phyloP scores from a whole-genome alignment of 495 filamentous ascomycete species.

The Neurospora pannonica region DNA sequence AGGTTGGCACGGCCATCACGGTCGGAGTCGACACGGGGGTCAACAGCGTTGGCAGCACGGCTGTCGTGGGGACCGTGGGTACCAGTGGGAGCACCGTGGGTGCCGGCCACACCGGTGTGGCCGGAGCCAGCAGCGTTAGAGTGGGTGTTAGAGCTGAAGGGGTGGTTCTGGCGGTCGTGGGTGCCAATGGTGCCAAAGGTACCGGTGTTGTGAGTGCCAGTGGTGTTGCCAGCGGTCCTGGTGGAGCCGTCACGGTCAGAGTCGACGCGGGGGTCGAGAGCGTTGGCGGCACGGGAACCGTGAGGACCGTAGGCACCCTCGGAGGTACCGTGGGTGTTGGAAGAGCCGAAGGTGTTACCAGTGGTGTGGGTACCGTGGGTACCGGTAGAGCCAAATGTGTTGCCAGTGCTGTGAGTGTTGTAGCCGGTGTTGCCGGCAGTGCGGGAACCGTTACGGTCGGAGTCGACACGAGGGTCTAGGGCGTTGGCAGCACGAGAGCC shows the following conservation, averaged over 20 bases:
- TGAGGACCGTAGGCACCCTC: not conserved
- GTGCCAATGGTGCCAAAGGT: conserved; percentile 4
- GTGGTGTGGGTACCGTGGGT: not conserved
- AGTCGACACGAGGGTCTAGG: conserved; percentile 8
- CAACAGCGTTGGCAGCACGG: conserved; percentile 44
- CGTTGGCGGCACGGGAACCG: conserved; percentile 26
- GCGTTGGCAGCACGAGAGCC: conserved; percentile 12
- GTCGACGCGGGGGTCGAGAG: conserved; percentile 41
- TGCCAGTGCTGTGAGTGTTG: conserved; percentile 9
- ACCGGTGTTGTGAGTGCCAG: conserved; percentile 7
- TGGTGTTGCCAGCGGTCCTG: conserved; percentile 9
- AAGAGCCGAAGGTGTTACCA: conserved; percentile 5
- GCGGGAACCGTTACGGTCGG: conserved; percentile 6
- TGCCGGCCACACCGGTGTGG: conserved; percentile 20
- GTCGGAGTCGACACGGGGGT: conserved; percentile 42
- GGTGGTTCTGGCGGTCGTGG: not conserved
- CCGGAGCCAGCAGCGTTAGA: conserved; percentile 22
- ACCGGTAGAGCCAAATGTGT: not conserved
- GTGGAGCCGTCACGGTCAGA: conserved; percentile 18
- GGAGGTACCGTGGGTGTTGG: not conserved
- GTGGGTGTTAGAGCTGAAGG: conserved; percentile 8
- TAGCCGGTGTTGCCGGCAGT: conserved; percentile 8
- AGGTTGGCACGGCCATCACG: conserved; percentile 23
- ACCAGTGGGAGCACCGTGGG: conserved; percentile 15
- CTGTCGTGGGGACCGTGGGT: conserved; percentile 40